These are phyloP conservation scores for Neolentinus lepideus DNA, from an alignment of 1,284 basidiomycete species.

Conservation along the genomic window DNA sequence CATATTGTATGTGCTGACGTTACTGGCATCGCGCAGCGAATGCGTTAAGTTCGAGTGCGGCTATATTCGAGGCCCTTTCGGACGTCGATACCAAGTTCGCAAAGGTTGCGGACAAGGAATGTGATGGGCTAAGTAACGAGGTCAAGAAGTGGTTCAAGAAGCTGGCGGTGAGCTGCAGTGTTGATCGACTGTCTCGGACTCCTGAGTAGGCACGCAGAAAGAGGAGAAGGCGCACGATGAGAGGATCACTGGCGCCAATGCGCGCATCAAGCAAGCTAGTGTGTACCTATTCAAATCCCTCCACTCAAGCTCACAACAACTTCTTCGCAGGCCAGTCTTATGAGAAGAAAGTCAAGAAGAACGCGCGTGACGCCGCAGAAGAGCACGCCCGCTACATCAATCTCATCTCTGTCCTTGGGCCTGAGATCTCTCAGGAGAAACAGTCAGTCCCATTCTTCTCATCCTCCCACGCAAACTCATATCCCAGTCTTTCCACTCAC, in stretches of 20 bases:
- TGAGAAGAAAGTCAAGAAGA: constrained; percentile 75
- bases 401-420: constrained; percentile 63
- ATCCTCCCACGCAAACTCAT: neutral
- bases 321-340: constrained; percentile 47
- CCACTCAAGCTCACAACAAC: neutral
- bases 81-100: constrained; percentile 69
- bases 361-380: constrained; percentile 55
- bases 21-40: constrained; percentile 38
- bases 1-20: neutral
- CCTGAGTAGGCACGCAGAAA: constrained; percentile 39
- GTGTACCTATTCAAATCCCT: constrained; percentile 6
- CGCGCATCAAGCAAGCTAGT: constrained; percentile 73
- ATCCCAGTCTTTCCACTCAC: constrained; percentile 6
- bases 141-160: constrained; percentile 83
- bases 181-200: neutral
- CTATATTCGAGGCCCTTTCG: constrained; percentile 57
- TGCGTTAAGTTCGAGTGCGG: constrained; percentile 53
- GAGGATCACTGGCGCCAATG: constrained; percentile 57
- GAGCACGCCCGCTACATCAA: constrained; percentile 74
- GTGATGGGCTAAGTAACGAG: constrained; percentile 52
- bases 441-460: constrained; percentile 38
- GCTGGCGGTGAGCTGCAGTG: constrained; percentile 44
- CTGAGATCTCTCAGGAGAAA: constrained; percentile 73
- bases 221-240: constrained; percentile 75
- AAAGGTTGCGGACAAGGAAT: constrained; percentile 70